Conservation (phyloP, 345 rosid genomes). For the Triadica sebifera region DNA sequence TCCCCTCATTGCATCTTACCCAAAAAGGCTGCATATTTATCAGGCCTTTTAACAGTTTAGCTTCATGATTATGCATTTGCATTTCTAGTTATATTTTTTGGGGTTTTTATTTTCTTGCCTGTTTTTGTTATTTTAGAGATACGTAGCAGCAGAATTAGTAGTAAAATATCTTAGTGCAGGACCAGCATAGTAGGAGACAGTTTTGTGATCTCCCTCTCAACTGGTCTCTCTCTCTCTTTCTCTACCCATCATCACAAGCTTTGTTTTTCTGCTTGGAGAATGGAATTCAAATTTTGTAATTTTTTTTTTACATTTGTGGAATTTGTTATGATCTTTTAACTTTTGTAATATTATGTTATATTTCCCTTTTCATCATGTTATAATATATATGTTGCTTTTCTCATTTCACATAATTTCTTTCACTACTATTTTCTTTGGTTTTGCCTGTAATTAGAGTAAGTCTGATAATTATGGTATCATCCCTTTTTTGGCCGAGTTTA, state of each 20-base stretch:
- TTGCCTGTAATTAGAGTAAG: not conserved
- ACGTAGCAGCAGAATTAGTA: not conserved
- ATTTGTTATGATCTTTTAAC: constrained; percentile 15
- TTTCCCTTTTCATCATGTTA: not conserved
- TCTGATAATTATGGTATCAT: no score
- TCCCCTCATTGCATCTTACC: not conserved
- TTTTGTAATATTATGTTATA: constrained; percentile 6
- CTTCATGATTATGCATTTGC: constrained; percentile 14
- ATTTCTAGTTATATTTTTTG: not conserved
- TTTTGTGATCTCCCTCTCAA: constrained; percentile 60
- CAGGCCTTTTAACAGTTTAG: constrained; percentile 29
- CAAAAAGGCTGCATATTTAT: constrained; percentile 46
- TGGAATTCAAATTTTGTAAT: constrained; percentile 23
- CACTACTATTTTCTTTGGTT: not conserved
- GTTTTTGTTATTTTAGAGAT: constrained; percentile 18
- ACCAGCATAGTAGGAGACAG: constrained; percentile 47
- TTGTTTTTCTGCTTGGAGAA: constrained; percentile 42
- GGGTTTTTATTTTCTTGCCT: constrained; percentile 5
- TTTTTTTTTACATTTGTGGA: constrained; percentile 24
- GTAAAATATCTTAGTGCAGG: constrained; percentile 16
- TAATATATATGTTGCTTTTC: not conserved
- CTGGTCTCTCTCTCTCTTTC: constrained; percentile 20
- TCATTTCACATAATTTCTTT: not conserved
- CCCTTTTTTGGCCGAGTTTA: no score
- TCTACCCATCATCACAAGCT: constrained; percentile 35